Evolutionary conservation across 2,329 filamentous ascomycete genomes (phyloP), one percentile per base, ranked within the genome.

Genomic region (Phyllachora maydis): DNA sequence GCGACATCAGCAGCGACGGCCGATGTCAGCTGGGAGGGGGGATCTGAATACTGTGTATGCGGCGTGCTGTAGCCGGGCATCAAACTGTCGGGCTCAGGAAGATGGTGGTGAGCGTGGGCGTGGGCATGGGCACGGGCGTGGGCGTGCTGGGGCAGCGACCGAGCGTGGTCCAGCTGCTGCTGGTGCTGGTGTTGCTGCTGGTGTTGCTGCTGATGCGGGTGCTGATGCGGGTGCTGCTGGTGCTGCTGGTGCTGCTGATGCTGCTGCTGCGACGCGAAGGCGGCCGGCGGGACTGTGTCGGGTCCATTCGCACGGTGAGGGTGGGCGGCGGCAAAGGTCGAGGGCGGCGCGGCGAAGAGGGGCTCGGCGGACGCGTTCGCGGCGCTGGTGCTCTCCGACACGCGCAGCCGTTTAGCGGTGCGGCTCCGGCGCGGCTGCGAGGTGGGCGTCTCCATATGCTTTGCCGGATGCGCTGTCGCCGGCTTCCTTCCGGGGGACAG

Each of bases 221-320:
- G n/a, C n/a, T n/a, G n/a, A n/a, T n/a, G n/a, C n/a, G n/a, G n/a
- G n/a, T n/a, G n/a, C n/a, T n/a, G n/a, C n/a, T n/a, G n/a, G n/a
- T n/a, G n/a, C n/a, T n/a, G n/a, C 21, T 38, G 35, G 21, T 35
- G 35, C 16, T 33, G 32, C 28, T 30, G 21, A 14, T 40, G 35
- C 12, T 39, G 33, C 18, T 37, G 35, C 26, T 39, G 35, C 22
- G 37, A 34, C 11, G 35, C 26, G 23, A 38, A 38, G 13, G 28
- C 25, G 15, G 35, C 28, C 23, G 26, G 28, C 24, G 33, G 34
- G 11, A 39, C 37, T 20, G 35, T 37, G 33, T 40, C 36, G 25
- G 29, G 28, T 20, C 21, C 19, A 23, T 24, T 28, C 18, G 30
- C 28, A 24, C 36, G 34, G 34, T 23, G 29, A 32, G 36, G 15